Conservation (phyloP, 176 grass and related monocot genomes). For the Eleusine indica region DNA sequence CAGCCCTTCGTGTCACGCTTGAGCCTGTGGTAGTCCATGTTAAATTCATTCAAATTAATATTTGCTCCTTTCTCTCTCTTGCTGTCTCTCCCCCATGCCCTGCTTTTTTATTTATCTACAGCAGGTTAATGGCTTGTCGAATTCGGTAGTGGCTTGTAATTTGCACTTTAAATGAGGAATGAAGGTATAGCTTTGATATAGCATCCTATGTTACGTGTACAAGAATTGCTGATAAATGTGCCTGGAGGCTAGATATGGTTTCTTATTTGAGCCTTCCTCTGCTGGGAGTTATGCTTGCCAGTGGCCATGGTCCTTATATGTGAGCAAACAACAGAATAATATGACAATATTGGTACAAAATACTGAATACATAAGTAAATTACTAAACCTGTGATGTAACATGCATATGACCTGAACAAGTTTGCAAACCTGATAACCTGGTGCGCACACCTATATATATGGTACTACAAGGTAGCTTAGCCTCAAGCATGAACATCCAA, state of each 20-base stretch:
- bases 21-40: constrained; percentile 45
- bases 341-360: not conserved
- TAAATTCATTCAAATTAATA: constrained; percentile 63
- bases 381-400: not conserved
- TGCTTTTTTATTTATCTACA: constrained; percentile 63
- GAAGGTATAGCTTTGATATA: constrained; percentile 47
- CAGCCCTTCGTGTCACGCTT: constrained; percentile 25
- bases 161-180: constrained; percentile 48
- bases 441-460: not conserved
- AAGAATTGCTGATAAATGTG: constrained; percentile 20
- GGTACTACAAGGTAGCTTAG: constrained; percentile 8
- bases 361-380: not conserved
- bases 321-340: not conserved
- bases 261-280: not conserved
- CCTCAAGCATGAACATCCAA: constrained; percentile 40
- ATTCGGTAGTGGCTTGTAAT: constrained; percentile 58
- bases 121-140: constrained; percentile 58
- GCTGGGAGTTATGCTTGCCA: not conserved
- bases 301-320: not conserved
- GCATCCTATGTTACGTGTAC: not conserved
- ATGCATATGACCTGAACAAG: constrained; percentile 17
- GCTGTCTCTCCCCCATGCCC: constrained; percentile 20
- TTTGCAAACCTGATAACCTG: constrained; percentile 11
- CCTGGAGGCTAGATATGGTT: not conserved
- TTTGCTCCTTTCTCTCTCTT: not conserved